These are phyloP conservation scores for Ustilago loliicola DNA, from an alignment of 1,284 basidiomycete genomes.

Conservation along the genomic window DNA sequence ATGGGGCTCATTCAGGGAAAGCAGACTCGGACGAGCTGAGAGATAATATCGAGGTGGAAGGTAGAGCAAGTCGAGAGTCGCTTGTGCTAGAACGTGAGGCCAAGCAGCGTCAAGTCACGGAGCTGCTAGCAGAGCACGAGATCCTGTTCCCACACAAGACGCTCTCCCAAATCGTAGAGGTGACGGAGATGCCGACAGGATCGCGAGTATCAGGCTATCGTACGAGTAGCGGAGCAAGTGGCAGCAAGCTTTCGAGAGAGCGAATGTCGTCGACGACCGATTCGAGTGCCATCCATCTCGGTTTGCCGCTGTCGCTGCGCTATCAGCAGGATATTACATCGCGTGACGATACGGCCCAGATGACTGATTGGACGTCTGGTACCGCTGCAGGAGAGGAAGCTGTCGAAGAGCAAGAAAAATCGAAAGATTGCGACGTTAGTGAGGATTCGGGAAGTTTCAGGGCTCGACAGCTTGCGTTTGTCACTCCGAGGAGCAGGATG, in stretches of 20 bases:
- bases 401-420: not conserved
- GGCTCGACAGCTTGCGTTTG: conserved; percentile 12
- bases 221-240: conserved; percentile 19
- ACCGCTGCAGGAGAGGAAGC: not conserved
- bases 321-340: not conserved
- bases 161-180: conserved; percentile 33
- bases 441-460: not conserved
- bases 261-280: conserved; percentile 2
- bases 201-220: conserved; percentile 17
- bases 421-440: not conserved
- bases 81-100: conserved; percentile 1
- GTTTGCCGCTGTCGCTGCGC: conserved; percentile 20
- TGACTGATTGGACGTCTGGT: not conserved
- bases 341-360: not conserved
- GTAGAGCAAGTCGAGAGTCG: conserved; percentile 3
- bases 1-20: not conserved
- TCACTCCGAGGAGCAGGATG: conserved; percentile 25
- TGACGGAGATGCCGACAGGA: conserved; percentile 22
- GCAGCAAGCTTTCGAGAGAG: conserved; percentile 13
- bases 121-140: conserved; percentile 30
- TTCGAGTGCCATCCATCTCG: conserved; percentile 13
- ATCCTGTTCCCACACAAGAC: conserved; percentile 41
- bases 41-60: not conserved
- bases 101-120: not conserved
- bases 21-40: not conserved